Conservation (phyloP, 2,329 filamentous ascomycete genomes). For the Fusarium guadeloupense region DNA sequence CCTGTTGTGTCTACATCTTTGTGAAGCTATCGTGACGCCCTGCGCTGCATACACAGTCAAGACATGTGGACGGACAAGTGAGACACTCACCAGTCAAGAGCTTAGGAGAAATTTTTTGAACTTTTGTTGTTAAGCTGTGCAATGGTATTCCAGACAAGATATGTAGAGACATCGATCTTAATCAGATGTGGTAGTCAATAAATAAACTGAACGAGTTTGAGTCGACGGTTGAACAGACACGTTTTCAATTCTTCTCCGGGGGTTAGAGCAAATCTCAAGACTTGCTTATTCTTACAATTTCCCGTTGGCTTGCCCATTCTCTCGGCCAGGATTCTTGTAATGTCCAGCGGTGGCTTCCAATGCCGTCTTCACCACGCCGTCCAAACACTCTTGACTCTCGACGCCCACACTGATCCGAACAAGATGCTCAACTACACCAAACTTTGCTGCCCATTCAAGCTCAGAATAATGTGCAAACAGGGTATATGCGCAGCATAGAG, state of each 20-base stretch:
- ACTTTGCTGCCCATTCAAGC: constrained; percentile 50
- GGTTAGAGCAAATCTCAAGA: neutral
- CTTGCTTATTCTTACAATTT: neutral
- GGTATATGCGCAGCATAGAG: constrained; percentile 55
- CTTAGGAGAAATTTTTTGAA: too few relatives aligned
- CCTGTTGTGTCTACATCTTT: too few relatives aligned
- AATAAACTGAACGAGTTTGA: neutral
- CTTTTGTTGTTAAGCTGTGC: too few relatives aligned
- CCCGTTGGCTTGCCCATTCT: neutral
- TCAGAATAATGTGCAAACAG: constrained; percentile 51
- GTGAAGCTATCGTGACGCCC: too few relatives aligned
- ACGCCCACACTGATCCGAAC: constrained; percentile 57
- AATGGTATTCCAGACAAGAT: too few relatives aligned
- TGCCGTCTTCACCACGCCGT: constrained; percentile 21
- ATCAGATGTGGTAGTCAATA: too few relatives aligned
- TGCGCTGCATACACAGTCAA: too few relatives aligned
- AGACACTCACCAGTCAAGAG: too few relatives aligned
- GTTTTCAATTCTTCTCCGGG: neutral
- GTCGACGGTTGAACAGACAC: neutral
- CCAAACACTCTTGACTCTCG: constrained; percentile 50
- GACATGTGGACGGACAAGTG: too few relatives aligned
- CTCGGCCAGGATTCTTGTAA: neutral
- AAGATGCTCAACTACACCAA: constrained; percentile 52
- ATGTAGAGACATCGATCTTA: too few relatives aligned
- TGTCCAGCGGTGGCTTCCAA: constrained; percentile 19